phyloP scores from a whole-genome alignment of 768 basidiomycete species.

The Naematelia aurantialba region DNA sequence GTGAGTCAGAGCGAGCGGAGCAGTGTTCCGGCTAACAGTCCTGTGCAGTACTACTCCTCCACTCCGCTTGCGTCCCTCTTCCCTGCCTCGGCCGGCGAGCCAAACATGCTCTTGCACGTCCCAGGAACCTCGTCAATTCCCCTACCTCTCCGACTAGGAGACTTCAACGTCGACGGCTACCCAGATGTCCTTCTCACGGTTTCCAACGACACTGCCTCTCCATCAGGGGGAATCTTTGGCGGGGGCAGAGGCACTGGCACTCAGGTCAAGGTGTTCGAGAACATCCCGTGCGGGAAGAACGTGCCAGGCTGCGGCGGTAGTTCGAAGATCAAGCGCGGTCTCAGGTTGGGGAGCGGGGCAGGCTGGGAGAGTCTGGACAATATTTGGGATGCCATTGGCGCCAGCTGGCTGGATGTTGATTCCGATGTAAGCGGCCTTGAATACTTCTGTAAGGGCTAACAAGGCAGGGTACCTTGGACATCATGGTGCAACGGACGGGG shows the following conservation, averaged over 20 bases:
- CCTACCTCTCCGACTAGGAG: constrained; percentile 74
- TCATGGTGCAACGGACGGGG: constrained; percentile 83
- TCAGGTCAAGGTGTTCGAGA: constrained; percentile 48
- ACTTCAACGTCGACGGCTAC: constrained; percentile 89
- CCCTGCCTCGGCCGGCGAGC: constrained; percentile 47
- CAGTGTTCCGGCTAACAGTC: background rate
- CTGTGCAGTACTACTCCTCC: constrained; percentile 34
- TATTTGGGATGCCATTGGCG: constrained; percentile 73
- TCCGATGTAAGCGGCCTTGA: constrained; percentile 69
- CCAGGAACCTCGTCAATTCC: constrained; percentile 70
- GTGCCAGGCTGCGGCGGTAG: constrained; percentile 26
- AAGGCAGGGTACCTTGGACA: constrained; percentile 76
- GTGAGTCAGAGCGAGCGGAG: constrained; percentile 39
- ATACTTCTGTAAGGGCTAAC: background rate
- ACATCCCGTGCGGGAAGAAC: constrained; percentile 43
- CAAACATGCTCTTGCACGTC: constrained; percentile 60
- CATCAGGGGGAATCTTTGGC: constrained; percentile 48
- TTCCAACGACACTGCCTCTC: constrained; percentile 50
- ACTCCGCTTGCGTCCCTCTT: constrained; percentile 66
- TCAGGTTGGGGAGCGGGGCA: constrained; percentile 55
- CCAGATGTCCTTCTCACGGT: constrained; percentile 73
- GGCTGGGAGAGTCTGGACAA: constrained; percentile 61
- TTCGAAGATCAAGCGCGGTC: constrained; percentile 60
- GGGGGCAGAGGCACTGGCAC: constrained; percentile 19
- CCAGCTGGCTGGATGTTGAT: constrained; percentile 83